Evolutionary conservation across 2,329 filamentous ascomycete species (phyloP).

Genomic region (Rachicladosporium sp.): DNA sequence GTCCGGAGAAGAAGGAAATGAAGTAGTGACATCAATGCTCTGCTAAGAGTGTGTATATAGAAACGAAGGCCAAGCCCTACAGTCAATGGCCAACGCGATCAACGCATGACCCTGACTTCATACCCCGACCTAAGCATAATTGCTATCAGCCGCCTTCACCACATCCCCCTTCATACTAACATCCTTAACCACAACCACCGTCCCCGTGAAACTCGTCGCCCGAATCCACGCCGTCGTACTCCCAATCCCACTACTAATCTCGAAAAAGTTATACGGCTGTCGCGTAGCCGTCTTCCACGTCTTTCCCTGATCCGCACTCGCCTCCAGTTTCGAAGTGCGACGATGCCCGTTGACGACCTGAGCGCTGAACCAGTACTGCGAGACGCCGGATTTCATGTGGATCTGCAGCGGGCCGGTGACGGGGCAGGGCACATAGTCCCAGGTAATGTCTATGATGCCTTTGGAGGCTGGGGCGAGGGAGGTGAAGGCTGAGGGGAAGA

Average conservation of each 20-base stretch:
- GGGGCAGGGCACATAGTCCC: slow-evolving; percentile 19
- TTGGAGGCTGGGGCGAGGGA: slow-evolving; percentile 8
- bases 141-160: slow-evolving; percentile 1
- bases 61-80: too few relatives aligned
- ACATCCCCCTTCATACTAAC: slow-evolving; percentile 1
- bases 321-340: slow-evolving; percentile 12
- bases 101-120: not conserved
- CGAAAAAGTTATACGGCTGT: slow-evolving; percentile 15
- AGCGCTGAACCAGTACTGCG: slow-evolving; percentile 15
- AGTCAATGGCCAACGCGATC: too few relatives aligned
- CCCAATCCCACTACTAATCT: slow-evolving; percentile 6
- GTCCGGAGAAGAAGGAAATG: slow-evolving; percentile 25
- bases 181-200: slow-evolving; percentile 5
- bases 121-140: slow-evolving; percentile 1
- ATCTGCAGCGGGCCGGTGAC: slow-evolving; percentile 11
- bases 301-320: slow-evolving; percentile 11
- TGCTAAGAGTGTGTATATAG: not conserved
- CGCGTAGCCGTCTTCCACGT: slow-evolving; percentile 11
- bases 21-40: slow-evolving; percentile 1
- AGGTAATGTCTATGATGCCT: slow-evolving; percentile 14
- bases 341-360: slow-evolving; percentile 13
- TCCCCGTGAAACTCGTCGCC: slow-evolving; percentile 8
- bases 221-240: slow-evolving; percentile 10
- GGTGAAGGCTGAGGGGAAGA: slow-evolving; percentile 8
- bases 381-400: slow-evolving; percentile 12